These are phyloP conservation scores for Hyaloperonospora brassicae DNA, from an alignment of 352 stramenopile genomes.

Conservation along the genomic window DNA sequence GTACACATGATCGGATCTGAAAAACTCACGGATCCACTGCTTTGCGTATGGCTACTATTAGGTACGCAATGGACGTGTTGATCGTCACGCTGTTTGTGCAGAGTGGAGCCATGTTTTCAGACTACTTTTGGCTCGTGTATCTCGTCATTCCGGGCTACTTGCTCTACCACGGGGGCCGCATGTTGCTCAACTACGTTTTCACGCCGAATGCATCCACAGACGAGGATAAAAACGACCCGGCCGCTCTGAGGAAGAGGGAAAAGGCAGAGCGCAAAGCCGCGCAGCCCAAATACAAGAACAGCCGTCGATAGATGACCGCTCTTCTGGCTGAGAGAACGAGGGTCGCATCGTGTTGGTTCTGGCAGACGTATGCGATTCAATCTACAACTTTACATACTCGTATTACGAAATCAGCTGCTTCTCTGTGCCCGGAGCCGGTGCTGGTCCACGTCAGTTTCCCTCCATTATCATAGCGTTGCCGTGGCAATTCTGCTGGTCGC, in stretches of 20 bases:
- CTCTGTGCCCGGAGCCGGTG: no score
- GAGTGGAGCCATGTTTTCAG: constrained; percentile 59
- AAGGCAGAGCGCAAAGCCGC: constrained; percentile 62
- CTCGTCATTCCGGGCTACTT: constrained; percentile 76
- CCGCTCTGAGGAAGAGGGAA: constrained; percentile 60
- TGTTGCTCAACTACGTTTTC: constrained; percentile 82
- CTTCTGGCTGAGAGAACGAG: neutral
- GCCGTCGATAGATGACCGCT: constrained; percentile 29
- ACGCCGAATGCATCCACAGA: constrained; percentile 41
- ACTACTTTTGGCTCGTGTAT: constrained; percentile 85
- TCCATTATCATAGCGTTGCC: no score
- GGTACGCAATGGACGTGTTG: constrained; percentile 82
- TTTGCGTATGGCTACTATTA: constrained; percentile 14
- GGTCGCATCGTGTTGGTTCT: no score
- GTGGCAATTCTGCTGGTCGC: no score
- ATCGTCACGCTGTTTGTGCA: constrained; percentile 79
- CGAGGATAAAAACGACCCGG: constrained; percentile 43
- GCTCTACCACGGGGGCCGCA: constrained; percentile 66
- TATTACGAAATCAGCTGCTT: no score
- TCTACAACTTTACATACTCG: no score
- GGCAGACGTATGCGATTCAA: no score
- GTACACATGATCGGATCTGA: constrained; percentile 8
- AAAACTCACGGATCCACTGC: constrained; percentile 13
- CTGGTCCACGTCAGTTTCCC: no score
- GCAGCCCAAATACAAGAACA: constrained; percentile 38